These are phyloP conservation scores for Termitomyces sp. DNA, from an alignment of 768 basidiomycete genomes.

Conservation along the genomic window DNA sequence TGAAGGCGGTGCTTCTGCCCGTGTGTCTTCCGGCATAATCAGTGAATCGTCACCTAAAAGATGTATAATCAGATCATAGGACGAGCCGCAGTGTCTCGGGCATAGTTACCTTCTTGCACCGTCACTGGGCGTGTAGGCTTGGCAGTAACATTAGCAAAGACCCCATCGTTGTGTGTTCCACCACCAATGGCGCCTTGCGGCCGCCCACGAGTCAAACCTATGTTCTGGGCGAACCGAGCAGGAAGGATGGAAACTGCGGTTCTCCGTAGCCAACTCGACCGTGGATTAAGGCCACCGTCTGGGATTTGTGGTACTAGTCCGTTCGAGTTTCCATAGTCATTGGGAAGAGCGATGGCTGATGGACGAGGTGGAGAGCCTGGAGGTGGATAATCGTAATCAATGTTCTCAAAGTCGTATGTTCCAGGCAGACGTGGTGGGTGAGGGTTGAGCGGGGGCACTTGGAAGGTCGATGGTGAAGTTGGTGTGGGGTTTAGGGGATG, in stretches of 20 bases:
- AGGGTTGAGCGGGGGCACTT: constrained; percentile 14
- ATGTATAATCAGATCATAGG: not conserved
- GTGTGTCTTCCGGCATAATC: constrained; percentile 76
- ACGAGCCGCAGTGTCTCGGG: not conserved
- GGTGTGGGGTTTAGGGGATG: constrained; percentile 44
- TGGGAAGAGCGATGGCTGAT: constrained; percentile 60
- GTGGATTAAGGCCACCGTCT: constrained; percentile 25
- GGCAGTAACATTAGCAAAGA: constrained; percentile 93
- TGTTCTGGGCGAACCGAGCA: constrained; percentile 35
- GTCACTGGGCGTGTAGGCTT: constrained; percentile 63
- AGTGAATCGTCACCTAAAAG: constrained; percentile 60
- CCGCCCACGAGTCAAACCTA: constrained; percentile 35
- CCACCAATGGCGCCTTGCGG: constrained; percentile 50
- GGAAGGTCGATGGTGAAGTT: constrained; percentile 22
- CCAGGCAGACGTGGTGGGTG: constrained; percentile 28
- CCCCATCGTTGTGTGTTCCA: constrained; percentile 78
- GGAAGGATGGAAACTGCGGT: constrained; percentile 56
- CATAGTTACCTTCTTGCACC: constrained; percentile 51
- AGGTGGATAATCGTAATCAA: constrained; percentile 79
- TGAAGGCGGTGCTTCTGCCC: constrained; percentile 84
- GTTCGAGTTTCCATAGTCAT: constrained; percentile 70
- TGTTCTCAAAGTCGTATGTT: constrained; percentile 74
- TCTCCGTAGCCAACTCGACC: constrained; percentile 47
- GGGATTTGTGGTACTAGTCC: constrained; percentile 53
- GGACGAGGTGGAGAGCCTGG: constrained; percentile 74